These are phyloP conservation scores for Sporothrix curviconia DNA, from an alignment of 2,329 filamentous ascomycete species.

Conservation along the genomic window DNA sequence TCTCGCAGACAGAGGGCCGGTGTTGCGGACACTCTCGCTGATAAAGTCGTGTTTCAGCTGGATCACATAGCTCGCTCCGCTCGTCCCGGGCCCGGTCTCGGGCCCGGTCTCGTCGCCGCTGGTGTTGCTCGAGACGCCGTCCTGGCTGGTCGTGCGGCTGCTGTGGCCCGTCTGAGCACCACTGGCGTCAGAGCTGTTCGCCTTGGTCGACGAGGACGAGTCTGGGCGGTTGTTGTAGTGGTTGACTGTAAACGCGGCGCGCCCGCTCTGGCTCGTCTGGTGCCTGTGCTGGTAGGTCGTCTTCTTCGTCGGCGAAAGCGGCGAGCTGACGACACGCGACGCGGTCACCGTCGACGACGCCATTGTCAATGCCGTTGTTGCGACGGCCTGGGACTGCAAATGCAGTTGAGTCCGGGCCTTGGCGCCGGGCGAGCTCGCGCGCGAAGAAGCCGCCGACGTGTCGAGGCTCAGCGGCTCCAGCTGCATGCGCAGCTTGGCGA, in stretches of 20 bases:
- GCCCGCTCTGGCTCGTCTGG: not conserved
- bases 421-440: slow-evolving; percentile 40
- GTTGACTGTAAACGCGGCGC: not conserved
- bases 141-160: slow-evolving; percentile 53
- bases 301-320: slow-evolving; percentile 6
- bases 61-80: slow-evolving; percentile 75
- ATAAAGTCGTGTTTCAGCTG: slow-evolving; percentile 78
- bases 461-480: slow-evolving; percentile 71
- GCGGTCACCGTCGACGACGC: not conserved
- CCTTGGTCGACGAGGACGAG: slow-evolving; percentile 6
- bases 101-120: slow-evolving; percentile 48
- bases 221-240: not conserved
- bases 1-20: slow-evolving; percentile 22
- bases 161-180: slow-evolving; percentile 33
- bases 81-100: slow-evolving; percentile 47
- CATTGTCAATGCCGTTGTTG: slow-evolving; percentile 16
- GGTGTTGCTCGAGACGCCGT: slow-evolving; percentile 49
- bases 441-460: slow-evolving; percentile 39
- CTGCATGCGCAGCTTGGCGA: slow-evolving; percentile 75
- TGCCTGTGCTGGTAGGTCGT: not conserved
- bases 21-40: slow-evolving; percentile 53
- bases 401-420: slow-evolving; percentile 24
- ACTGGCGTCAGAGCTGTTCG: slow-evolving; percentile 26
- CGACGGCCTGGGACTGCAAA: not conserved
- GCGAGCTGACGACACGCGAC: slow-evolving; percentile 1